Percentiles rank a stretch among this genome's conserved stretches.
Evolutionary conservation across 495 filamentous ascomycete species (phyloP).

Genomic region (Monascus purpureus): DNA sequence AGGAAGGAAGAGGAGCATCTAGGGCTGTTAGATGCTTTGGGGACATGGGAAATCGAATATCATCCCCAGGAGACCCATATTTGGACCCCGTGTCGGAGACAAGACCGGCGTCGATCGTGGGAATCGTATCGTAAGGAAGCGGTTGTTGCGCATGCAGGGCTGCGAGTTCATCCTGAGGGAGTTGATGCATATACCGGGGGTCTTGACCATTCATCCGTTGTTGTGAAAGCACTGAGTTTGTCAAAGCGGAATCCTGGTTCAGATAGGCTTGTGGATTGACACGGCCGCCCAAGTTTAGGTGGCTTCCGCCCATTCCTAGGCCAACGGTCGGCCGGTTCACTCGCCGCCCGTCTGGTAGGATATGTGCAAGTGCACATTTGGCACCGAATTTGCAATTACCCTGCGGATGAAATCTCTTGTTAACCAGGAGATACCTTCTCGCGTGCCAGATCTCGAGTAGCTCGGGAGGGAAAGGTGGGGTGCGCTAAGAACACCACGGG

Average conservation of each 20-base stretch:
- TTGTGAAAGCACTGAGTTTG: conserved; percentile 69
- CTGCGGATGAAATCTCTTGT: conserved; percentile 26
- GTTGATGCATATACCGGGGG: conserved; percentile 23
- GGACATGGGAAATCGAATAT: conserved; percentile 57
- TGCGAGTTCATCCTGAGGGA: conserved; percentile 27
- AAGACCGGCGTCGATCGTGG: conserved; percentile 69
- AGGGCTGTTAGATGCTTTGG: conserved; percentile 67
- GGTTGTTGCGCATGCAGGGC: conserved; percentile 31
- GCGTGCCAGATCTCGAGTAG: no score
- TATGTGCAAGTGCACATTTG: conserved; percentile 92
- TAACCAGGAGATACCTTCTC: not conserved
- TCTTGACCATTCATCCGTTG: conserved; percentile 41
- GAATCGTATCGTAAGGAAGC: conserved; percentile 40
- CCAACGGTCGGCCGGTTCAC: conserved; percentile 52
- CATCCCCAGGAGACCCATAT: conserved; percentile 81
- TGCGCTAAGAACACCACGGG: not conserved
- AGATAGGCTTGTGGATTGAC: conserved; percentile 54
- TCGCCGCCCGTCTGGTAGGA: conserved; percentile 82
- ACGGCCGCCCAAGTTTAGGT: conserved; percentile 55
- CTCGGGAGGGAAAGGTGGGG: no score
- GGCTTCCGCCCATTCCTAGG: conserved; percentile 32
- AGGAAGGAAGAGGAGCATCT: conserved; percentile 86
- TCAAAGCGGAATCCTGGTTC: conserved; percentile 59
- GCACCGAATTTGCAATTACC: conserved; percentile 98
- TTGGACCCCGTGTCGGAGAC: conserved; percentile 61